These are phyloP conservation scores for Hypoxylon perforatum DNA, from an alignment of 495 filamentous ascomycete species.

Conservation along the genomic window DNA sequence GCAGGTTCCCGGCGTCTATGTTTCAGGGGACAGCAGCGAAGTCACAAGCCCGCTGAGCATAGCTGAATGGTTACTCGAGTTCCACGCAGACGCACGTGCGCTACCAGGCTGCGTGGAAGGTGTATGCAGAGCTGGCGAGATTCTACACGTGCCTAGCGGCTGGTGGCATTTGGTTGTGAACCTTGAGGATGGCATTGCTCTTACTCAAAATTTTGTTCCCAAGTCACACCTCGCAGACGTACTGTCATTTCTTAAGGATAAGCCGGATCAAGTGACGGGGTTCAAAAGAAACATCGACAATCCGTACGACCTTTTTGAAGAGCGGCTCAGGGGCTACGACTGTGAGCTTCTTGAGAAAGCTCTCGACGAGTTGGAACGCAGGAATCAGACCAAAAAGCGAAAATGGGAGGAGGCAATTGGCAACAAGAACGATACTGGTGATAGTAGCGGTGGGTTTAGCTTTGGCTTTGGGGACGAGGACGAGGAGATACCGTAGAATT, in stretches of 20 bases:
- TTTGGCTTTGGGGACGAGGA: conserved; percentile 80
- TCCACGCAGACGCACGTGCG: conserved; percentile 86
- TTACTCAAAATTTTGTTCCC: conserved; percentile 97
- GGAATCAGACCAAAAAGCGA: conserved; percentile 72
- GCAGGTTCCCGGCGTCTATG: conserved; percentile 83
- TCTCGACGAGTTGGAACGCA: conserved; percentile 71
- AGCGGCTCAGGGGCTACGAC: conserved; percentile 69
- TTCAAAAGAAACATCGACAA: conserved; percentile 79
- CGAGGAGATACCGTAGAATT: conserved; percentile 52
- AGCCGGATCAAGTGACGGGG: conserved; percentile 85
- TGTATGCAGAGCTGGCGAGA: conserved; percentile 86
- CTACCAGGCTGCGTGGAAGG: conserved; percentile 87
- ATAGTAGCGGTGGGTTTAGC: conserved; percentile 72
- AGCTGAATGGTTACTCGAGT: conserved; percentile 92
- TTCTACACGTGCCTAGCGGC: conserved; percentile 89
- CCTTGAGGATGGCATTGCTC: conserved; percentile 80
- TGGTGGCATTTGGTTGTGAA: conserved; percentile 99
- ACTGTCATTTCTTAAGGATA: conserved; percentile 83
- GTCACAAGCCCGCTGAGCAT: conserved; percentile 95
- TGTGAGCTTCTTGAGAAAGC: conserved; percentile 74
- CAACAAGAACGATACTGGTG: conserved; percentile 53
- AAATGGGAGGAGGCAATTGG: conserved; percentile 87
- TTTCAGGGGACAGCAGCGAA: conserved; percentile 91
- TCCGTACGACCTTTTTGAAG: conserved; percentile 80
- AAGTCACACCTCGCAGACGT: conserved; percentile 77